Evolutionary conservation across 1,284 basidiomycete genomes (phyloP), one percentile per base, ranked within the genome.

Genomic region (Coriolopsis trogii): DNA sequence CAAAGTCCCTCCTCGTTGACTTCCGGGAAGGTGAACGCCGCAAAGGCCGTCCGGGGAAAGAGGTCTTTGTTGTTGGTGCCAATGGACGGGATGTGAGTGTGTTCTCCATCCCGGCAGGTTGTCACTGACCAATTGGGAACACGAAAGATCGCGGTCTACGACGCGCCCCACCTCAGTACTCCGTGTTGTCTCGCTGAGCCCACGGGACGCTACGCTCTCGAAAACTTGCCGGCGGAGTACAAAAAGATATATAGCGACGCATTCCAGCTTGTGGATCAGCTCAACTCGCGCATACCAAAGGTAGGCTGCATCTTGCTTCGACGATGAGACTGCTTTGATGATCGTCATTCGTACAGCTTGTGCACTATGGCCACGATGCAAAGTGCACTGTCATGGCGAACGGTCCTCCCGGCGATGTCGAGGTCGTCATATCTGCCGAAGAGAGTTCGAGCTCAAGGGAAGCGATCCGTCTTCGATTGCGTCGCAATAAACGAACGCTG

Each of bases 371-470:
- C 33, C 57, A 64, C 2, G 63, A 66, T 0, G 69, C 72, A 4
- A 78, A 76, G 56, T 82, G 73, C 58, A 78, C 72, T 4, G 66
- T 83, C 18, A 82, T 84, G 81, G 71, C 76, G 4, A 83, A 84
- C 52, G 65, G 68, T n/a, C 77, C 81, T 25, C 67, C 60, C 21
- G 78, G 72, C 15, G 81, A 83, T 51, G 67, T 83, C 28, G 80
- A 83, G 56, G 51, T 80, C 13, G 53, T 74, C 20, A 63, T 74
- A 43, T 63, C 64, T n/a, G 47, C 29, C 6, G 47, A 59, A n/a
- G 41, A 49, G 24, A 29, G 41, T 10, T 26, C 20, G 26, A 42
- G 29, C 31, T 33, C 23, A 24, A 43, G 54, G 33, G 46, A 68
- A 30, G 64, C 61, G 16, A 67, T 78, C 57, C 75, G 79, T 10